Evolutionary conservation across 768 basidiomycete species (phyloP).

Genomic region (Rubroboletus pulcherrimus): DNA sequence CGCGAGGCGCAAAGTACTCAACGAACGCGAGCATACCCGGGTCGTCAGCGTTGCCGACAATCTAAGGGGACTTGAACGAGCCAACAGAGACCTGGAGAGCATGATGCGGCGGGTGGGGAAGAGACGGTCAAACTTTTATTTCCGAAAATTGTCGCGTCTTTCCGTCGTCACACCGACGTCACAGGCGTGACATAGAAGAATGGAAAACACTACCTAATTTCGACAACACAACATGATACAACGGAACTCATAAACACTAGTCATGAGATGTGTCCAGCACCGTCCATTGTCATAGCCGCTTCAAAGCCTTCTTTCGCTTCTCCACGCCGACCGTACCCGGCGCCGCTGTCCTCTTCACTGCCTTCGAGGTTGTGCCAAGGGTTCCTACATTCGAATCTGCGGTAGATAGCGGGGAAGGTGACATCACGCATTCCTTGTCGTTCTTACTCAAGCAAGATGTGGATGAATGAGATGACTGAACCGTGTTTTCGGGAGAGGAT

Average conservation of each 20-base stretch:
- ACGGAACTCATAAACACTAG: background rate
- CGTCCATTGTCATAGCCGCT: constrained; percentile 50
- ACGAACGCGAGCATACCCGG: constrained; percentile 13
- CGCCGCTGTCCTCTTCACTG: constrained; percentile 62
- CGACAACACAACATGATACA: constrained; percentile 6
- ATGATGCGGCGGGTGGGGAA: constrained; percentile 7
- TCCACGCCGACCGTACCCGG: constrained; percentile 58
- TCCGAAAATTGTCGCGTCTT: constrained; percentile 15
- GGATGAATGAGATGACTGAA: constrained; percentile 38
- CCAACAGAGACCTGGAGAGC: constrained; percentile 22
- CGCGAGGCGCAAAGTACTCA: constrained; percentile 7
- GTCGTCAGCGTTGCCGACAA: constrained; percentile 8
- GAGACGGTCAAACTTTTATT: background rate
- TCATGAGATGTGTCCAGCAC: constrained; percentile 2
- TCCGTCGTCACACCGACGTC: constrained; percentile 18
- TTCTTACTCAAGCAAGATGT: constrained; percentile 29
- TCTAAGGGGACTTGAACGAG: constrained; percentile 8
- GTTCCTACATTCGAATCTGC: constrained; percentile 65
- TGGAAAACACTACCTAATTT: background rate
- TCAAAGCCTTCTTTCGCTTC: constrained; percentile 87
- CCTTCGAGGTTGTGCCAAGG: constrained; percentile 45
- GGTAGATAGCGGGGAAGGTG: constrained; percentile 66
- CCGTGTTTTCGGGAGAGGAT: constrained; percentile 37
- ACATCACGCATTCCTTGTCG: constrained; percentile 58
- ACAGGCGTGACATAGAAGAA: constrained; percentile 12